Conservation (phyloP, 2,329 filamentous ascomycete species). For the Xylariaceae sp. region DNA sequence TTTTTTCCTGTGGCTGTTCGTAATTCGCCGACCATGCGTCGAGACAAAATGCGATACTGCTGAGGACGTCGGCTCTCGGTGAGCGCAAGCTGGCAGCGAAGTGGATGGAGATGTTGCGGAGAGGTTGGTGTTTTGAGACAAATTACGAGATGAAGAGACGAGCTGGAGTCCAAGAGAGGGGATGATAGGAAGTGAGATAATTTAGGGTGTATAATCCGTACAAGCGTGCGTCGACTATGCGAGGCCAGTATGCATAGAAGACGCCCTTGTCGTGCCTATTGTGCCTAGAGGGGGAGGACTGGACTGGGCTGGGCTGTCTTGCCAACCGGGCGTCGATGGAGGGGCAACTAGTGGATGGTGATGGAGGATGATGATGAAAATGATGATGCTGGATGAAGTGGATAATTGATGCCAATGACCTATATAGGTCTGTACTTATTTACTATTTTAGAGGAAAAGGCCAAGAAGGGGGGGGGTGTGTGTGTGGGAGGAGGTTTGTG, state of each 20-base stretch:
- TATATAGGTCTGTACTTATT: neutral
- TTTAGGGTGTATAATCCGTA: constrained; percentile 3
- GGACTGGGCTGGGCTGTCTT: constrained; percentile 3
- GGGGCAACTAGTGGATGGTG: constrained; percentile 12
- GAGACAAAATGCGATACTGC: constrained; percentile 1
- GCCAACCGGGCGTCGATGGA: constrained; percentile 5
- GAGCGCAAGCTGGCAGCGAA: constrained; percentile 2
- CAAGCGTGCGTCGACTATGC: constrained; percentile 26
- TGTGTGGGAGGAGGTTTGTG: neutral
- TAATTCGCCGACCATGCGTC: neutral
- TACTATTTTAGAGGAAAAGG: neutral
- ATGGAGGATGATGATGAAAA: constrained; percentile 11
- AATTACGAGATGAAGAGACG: constrained; percentile 10
- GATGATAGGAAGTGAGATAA: constrained; percentile 12
- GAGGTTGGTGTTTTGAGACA: constrained; percentile 19
- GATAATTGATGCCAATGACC: constrained; percentile 10
- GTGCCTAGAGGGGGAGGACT: constrained; percentile 5
- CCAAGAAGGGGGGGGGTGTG: neutral
- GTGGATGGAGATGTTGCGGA: constrained; percentile 7
- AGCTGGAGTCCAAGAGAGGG: constrained; percentile 1
- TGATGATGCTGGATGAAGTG: constrained; percentile 14
- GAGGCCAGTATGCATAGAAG: constrained; percentile 18
- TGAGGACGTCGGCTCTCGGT: neutral
- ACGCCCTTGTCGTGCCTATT: constrained; percentile 11
- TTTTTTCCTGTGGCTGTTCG: neutral